Base-by-base conservation (phyloP, 1,139 yeast genomes). In the Petasospora fabianii region DNA sequence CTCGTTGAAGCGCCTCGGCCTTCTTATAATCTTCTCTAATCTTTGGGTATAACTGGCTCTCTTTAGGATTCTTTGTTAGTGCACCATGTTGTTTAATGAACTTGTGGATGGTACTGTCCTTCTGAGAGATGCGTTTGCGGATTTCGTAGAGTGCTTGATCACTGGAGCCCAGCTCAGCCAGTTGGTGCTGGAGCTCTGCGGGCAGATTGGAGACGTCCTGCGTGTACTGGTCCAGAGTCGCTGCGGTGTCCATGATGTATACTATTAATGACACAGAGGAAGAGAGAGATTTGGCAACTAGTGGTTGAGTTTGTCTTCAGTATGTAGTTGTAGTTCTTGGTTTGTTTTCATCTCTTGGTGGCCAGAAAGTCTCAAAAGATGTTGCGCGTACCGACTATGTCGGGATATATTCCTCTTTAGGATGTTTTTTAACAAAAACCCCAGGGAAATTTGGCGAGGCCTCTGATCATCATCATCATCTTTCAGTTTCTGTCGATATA, bases 1-100 rank as follows among this genome's bases (percentile, higher is more conserved):
- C 95, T 48, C 76, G 73, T 57, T 90, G 97, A 27, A 86, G 55
- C 41, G 68, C 69, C 46, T 73, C 69, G 10, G 84, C 79, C 36
- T 68, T 63, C 31, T 71, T 73, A 66, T 82, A 76, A 43, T 84
- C 94, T 33, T 82, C 83, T 34, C 77, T 74, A 6, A 92, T 83
- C 53, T 82, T 82, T 28, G 75, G 70, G 51, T 75, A 74, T 10
- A 84, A 58, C 47, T 75, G 82, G 32, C 68, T 77, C 56, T 92
- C 98, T 50, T 87, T 85, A 2, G 97, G 95, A 59, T 84, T 84
- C 49, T 80, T 84, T 2, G 82, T 73, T 33, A 84, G 62, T 0
- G 96, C 82, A 0, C 97, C 97, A 62, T 87, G 80, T 35, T 87
- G 81, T 49, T 83, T 76, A 43, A 88, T 84, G 58, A 79, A 82